Percentiles rank a stretch among this genome's conserved stretches.
Conservation (phyloP, 768 basidiomycete genomes). For the Termitomyces sp. region DNA sequence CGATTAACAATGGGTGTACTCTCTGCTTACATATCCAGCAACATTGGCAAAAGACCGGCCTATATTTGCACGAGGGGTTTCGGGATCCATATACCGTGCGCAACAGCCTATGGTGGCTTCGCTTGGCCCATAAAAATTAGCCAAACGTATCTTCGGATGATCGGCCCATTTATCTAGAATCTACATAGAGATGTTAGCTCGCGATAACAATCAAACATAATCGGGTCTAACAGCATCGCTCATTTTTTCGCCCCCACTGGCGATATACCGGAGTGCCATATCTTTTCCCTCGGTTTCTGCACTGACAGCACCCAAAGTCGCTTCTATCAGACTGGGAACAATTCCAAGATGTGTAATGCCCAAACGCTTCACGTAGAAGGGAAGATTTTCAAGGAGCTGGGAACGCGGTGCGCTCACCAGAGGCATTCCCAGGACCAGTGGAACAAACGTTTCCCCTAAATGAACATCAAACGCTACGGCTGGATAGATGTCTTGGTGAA, state of each 20-base stretch:
- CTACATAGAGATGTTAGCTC: slow-evolving; percentile 11
- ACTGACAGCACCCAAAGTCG: slow-evolving; percentile 34
- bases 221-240: slow-evolving; percentile 35
- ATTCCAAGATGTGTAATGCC: slow-evolving; percentile 47
- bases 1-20: not conserved
- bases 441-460: slow-evolving; percentile 39
- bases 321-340: slow-evolving; percentile 51
- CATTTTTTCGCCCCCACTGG: slow-evolving; percentile 52
- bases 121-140: slow-evolving; percentile 51
- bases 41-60: slow-evolving; percentile 38
- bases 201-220: not conserved
- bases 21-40: slow-evolving; percentile 26
- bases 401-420: slow-evolving; percentile 40
- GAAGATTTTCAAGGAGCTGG: slow-evolving; percentile 39
- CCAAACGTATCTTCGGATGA: slow-evolving; percentile 39
- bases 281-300: slow-evolving; percentile 18
- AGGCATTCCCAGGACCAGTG: slow-evolving; percentile 41
- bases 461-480: slow-evolving; percentile 55
- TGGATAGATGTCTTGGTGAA: slow-evolving; percentile 15
- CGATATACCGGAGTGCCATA: slow-evolving; percentile 38
- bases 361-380: slow-evolving; percentile 30
- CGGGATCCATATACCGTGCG: slow-evolving; percentile 37
- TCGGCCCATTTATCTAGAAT: slow-evolving; percentile 46
- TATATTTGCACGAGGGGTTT: slow-evolving; percentile 39
- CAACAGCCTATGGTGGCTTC: slow-evolving; percentile 53